Evolutionary conservation across 2,329 filamentous ascomycete genomes (phyloP), one percentile per base, ranked within the genome.

Genomic region (Pestalotiopsis fici): DNA sequence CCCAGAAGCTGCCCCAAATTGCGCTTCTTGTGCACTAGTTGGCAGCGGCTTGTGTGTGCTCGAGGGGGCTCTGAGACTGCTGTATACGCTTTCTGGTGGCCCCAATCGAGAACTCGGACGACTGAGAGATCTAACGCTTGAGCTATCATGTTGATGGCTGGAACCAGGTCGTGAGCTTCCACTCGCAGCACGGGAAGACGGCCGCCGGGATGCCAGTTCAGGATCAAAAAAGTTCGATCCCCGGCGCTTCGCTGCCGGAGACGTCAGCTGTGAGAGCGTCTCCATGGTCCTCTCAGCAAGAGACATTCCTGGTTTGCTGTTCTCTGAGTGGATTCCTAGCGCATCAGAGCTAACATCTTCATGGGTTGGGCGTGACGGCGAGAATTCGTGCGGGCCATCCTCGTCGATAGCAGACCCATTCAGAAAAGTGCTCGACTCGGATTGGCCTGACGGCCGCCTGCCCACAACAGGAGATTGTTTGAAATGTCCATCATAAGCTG

Each of bases 231-330:
- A 94, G 66, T 88, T 89, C 0, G 93, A 93, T 9, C 87, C 83
- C 65, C 90, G 88, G 67, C 88, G 88, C 64, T 85, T 88, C 59
- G 92, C 78, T 0, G 88, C 88, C 4, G 95, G 94, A 0, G 94
- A 96, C 0, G 94, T 93, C 35, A 97, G 83, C 59, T 90, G 88
- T 3, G 94, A 87, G 5, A 98, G 82, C 0, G 93, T 97, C 77
- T 97, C 93, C 55, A 97, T 90, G 0, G 95, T 97, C 67, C 95
- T 86, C 73, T 98, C 95, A 0, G 92, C 90, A 3, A 98, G 83
- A 0, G 93, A 95, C 64, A 87, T 83, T n/a, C 67, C 71, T 15
- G 73, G 67, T 55, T 69, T 75, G 50, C 65, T 69, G 15, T 69
- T 56, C 15, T 70, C 66, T 2, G 70, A 65, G 31, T 68, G 37